Evolutionary conservation across 2,329 filamentous ascomycete species (phyloP), one percentile per base, ranked within the genome.

Genomic region (Fusarium sp.): DNA sequence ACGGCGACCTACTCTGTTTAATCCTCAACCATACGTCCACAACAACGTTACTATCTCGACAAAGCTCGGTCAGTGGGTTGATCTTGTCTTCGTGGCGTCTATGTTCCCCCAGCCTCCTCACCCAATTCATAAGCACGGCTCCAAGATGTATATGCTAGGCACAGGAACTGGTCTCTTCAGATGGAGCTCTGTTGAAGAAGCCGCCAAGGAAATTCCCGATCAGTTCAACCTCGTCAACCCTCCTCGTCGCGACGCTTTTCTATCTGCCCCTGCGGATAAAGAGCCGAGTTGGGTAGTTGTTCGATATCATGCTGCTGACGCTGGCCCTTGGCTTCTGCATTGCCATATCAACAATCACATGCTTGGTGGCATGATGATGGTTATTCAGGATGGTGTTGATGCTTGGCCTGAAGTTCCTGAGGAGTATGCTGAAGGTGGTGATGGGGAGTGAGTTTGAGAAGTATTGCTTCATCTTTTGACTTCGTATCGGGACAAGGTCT

Each of bases 91-190:
- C 61, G 76, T 82, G 29, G 77, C 84, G 3, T 74, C 76, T n/a
- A 73, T 73, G 4, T 76, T 77, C 5, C 78, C 84, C 9, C 85
- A 88, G 70, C 86, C 80, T 1, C 72, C 78, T 12, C 89, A 91
- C 61, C 85, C 87, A 0, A 86, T 91, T 50, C 89, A 91, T 81
- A 90, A 90, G 79, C 89, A 91, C 77, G 84, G 85, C 46, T 87
- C 85, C 70, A 89, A 88, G 74, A 87, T 86, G 78, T 90, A 83
- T 70, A 77, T 84, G 21, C 82, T 91, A 33, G 89, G 88, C 2
- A 60, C 77, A 0, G 88, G 87, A 3, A 70, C 68, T 0, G 86
- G 86, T 0, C 56, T 67, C 2, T 91, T 86, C 73, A 82, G 79
- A 15, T 91, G 85, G 81, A 75, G 74, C 4, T 83, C 81, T 2